Conservation (phyloP, 2,329 filamentous ascomycete genomes). For the Penicillium sp. region DNA sequence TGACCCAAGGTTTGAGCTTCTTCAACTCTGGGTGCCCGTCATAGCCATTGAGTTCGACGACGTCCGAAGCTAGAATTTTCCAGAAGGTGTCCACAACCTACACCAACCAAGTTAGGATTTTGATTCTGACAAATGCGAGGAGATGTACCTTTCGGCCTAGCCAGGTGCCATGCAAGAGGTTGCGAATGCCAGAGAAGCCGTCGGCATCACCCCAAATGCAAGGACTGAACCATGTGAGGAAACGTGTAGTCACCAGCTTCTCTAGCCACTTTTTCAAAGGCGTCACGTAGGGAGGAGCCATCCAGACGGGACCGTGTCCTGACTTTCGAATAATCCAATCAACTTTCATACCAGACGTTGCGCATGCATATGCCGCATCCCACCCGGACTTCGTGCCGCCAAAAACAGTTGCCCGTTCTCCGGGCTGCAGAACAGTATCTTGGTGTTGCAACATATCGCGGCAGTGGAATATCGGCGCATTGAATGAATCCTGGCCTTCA, state of each 20-base stretch:
- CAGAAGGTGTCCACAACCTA: constrained; percentile 55
- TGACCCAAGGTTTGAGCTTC: constrained; percentile 50
- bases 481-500: constrained; percentile 53
- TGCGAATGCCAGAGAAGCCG: constrained; percentile 52
- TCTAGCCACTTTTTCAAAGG: constrained; percentile 69
- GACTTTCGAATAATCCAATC: constrained; percentile 46
- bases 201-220: constrained; percentile 70
- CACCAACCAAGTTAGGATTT: neutral
- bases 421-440: constrained; percentile 31
- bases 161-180: constrained; percentile 54
- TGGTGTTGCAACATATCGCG: constrained; percentile 52
- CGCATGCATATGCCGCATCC: constrained; percentile 63
- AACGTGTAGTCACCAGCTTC: constrained; percentile 65
- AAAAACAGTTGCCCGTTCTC: constrained; percentile 49
- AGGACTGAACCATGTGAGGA: constrained; percentile 73
- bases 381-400: constrained; percentile 65
- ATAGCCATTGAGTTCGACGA: constrained; percentile 50
- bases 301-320: constrained; percentile 45
- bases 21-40: constrained; percentile 46
- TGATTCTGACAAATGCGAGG: neutral
- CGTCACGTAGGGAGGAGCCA: constrained; percentile 57
- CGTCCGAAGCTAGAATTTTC: constrained; percentile 51
- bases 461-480: constrained; percentile 59
- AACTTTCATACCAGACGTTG: constrained; percentile 52
- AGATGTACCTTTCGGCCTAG: constrained; percentile 47